These are phyloP conservation scores for Schizochytrium sp. DNA, from an alignment of 108 stramenopile species.

Conservation along the genomic window DNA sequence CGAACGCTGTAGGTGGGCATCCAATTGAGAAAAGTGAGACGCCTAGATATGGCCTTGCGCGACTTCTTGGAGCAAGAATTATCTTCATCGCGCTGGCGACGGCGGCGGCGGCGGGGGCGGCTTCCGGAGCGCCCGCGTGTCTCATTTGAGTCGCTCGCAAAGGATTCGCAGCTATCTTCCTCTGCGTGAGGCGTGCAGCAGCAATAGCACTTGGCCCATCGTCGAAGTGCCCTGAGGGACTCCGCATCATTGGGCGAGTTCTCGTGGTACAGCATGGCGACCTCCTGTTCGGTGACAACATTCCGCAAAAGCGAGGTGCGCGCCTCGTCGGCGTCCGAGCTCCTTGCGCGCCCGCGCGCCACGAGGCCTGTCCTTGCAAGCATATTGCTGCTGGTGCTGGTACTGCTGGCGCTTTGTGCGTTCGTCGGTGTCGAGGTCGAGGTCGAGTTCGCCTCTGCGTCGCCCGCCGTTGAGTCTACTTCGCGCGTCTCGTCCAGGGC, in stretches of 20 bases:
- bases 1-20: neutral
- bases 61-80: neutral
- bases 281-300: neutral
- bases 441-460: too few relatives aligned
- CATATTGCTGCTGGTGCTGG: too few relatives aligned
- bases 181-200: neutral
- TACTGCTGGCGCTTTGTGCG: too few relatives aligned
- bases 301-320: neutral
- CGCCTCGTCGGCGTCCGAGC: neutral
- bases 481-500: too few relatives aligned
- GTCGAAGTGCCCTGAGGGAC: neutral
- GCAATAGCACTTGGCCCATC: neutral
- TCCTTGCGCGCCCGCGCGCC: too few relatives aligned
- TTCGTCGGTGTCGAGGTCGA: too few relatives aligned
- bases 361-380: too few relatives aligned
- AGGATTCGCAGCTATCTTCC: too few relatives aligned
- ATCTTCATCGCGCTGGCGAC: neutral
- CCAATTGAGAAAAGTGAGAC: neutral
- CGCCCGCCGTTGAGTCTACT: too few relatives aligned
- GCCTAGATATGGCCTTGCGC: neutral
- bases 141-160: too few relatives aligned
- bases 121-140: too few relatives aligned
- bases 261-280: neutral
- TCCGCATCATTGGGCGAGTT: neutral
- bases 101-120: neutral